Percentiles rank a stretch among this genome's conserved stretches.
Evolutionary conservation across 2,329 filamentous ascomycete species (phyloP).

Genomic region (Xylariaceae sp.): DNA sequence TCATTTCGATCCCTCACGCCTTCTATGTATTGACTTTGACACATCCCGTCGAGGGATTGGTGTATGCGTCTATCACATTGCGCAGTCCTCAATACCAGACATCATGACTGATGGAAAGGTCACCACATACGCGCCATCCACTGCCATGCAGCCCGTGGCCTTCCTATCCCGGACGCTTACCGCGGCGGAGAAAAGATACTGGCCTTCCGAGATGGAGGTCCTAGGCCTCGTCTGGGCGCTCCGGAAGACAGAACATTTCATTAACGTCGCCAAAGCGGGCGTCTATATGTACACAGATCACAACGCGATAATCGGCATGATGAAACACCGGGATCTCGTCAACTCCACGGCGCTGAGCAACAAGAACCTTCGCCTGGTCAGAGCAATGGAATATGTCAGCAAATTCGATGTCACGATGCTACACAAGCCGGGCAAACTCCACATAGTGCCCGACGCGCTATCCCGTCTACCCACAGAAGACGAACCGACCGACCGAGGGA

Average conservation of each 20-base stretch:
- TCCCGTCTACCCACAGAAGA: neutral
- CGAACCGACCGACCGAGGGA: neutral
- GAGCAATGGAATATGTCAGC: conserved; percentile 11
- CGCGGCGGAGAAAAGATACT: neutral
- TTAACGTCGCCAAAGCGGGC: neutral
- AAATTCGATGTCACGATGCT: neutral
- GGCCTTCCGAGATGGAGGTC: neutral
- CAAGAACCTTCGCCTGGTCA: neutral
- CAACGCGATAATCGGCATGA: conserved; percentile 4
- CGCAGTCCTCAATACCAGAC: neutral
- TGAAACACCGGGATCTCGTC: conserved; percentile 2
- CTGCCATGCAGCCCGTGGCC: neutral
- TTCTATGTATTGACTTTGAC: neutral
- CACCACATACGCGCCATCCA: neutral
- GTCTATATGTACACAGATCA: neutral
- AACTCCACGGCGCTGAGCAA: conserved; percentile 7
- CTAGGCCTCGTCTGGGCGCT: neutral
- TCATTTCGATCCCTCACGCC: neutral
- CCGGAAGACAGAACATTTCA: neutral
- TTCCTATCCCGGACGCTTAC: neutral
- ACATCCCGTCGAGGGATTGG: neutral
- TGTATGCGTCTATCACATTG: neutral
- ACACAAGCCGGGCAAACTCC: conserved; percentile 5
- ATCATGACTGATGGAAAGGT: neutral
- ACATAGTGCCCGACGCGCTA: conserved; percentile 10